Evolutionary conservation across 805 yeast species (phyloP).

Genomic region (Candida hungchunana): DNA sequence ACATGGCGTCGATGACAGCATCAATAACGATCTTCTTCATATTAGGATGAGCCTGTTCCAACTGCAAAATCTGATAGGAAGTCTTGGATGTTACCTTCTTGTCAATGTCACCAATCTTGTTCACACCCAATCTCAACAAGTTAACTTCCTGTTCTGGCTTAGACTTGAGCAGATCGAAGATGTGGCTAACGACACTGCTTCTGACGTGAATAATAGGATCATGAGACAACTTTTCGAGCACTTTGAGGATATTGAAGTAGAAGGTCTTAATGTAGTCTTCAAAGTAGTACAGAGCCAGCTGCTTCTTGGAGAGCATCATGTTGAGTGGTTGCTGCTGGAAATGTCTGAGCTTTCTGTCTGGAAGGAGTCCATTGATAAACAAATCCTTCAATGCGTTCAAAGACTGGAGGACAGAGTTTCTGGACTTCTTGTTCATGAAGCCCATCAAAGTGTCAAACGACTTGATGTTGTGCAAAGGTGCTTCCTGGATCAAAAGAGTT

Average conservation of each 20-base stretch:
- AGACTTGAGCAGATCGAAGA: conserved; percentile 72
- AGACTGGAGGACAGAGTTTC: conserved; percentile 90
- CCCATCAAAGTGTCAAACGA: conserved; percentile 74
- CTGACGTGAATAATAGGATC: conserved; percentile 90
- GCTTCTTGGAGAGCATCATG: conserved; percentile 42
- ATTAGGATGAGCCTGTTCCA: conserved; percentile 91
- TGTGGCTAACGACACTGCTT: conserved; percentile 66
- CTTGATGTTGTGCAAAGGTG: conserved; percentile 85
- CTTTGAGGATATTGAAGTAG: conserved; percentile 71
- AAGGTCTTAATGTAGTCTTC: conserved; percentile 83
- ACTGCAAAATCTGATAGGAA: conserved; percentile 70
- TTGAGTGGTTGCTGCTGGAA: conserved; percentile 70
- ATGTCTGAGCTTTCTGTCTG: conserved; percentile 75
- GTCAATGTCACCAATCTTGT: conserved; percentile 90
- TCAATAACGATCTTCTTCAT: conserved; percentile 84
- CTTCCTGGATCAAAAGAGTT: conserved; percentile 89
- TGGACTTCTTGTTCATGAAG: conserved; percentile 84
- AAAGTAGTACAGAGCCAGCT: conserved; percentile 72
- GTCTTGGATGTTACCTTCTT: conserved; percentile 87
- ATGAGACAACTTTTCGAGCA: conserved; percentile 76
- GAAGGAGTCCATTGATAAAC: conserved; percentile 74
- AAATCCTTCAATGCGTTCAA: conserved; percentile 88
- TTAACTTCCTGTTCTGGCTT: conserved; percentile 98
- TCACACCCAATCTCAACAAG: conserved; percentile 80
- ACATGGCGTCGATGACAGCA: conserved; percentile 73